Evolutionary conservation across 441 rosid genomes (phyloP).

Genomic region (Croton setiger): DNA sequence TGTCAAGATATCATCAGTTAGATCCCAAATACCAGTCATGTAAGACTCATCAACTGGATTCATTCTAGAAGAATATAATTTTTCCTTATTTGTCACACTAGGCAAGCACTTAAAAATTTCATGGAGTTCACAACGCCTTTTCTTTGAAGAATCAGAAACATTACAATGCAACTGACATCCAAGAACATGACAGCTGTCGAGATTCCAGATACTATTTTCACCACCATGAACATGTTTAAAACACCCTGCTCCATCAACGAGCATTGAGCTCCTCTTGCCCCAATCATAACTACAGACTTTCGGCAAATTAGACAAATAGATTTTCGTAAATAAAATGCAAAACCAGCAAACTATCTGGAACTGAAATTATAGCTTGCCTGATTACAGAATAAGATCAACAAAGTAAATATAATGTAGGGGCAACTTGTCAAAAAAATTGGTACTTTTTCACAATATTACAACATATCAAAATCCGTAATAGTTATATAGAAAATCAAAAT

Average conservation of each 20-base stretch:
- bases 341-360: not conserved
- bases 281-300: constrained; percentile 81
- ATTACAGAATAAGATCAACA: not conserved
- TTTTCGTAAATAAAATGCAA: not conserved
- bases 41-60: constrained; percentile 33
- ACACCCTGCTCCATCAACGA: constrained; percentile 32
- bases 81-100: constrained; percentile 36
- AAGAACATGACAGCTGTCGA: constrained; percentile 77
- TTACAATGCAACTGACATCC: constrained; percentile 57
- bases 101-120: constrained; percentile 79
- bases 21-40: constrained; percentile 65
- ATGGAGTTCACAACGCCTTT: constrained; percentile 65
- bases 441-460: too few species aligned
- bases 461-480: not conserved
- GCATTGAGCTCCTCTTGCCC: constrained; percentile 57
- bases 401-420: not conserved
- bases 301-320: constrained; percentile 14
- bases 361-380: not conserved
- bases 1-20: constrained; percentile 62
- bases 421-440: not conserved
- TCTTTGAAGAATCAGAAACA: constrained; percentile 46
- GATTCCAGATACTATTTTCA: constrained; percentile 46
- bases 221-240: constrained; percentile 31
- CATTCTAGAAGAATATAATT: constrained; percentile 41
- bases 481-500: not conserved